phyloP scores from a whole-genome alignment of 2,329 filamentous ascomycete species.

The Ceratocystis harringtonii region DNA sequence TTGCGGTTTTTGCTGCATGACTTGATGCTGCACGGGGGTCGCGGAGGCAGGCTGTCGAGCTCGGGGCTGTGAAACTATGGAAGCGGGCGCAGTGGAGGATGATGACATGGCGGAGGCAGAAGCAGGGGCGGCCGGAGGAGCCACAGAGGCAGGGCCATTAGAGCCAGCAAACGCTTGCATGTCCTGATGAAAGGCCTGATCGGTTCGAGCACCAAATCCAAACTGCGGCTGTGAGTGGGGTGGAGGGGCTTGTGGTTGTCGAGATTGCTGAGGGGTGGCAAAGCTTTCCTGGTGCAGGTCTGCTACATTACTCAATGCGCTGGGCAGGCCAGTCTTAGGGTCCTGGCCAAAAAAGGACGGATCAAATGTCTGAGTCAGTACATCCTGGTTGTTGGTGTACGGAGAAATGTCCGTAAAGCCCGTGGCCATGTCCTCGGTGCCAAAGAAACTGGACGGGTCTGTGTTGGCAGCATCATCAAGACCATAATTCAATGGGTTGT shows the following conservation, averaged over 20 bases:
- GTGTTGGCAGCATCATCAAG: neutral
- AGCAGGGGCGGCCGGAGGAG: neutral
- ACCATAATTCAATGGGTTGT: neutral
- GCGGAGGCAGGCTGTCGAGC: neutral
- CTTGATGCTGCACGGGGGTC: slow-evolving; percentile 10
- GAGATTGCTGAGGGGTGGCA: neutral
- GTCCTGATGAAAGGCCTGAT: neutral
- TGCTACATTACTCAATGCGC: slow-evolving; percentile 9
- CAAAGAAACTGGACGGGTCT: neutral
- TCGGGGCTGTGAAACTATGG: neutral
- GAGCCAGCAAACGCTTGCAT: slow-evolving; percentile 7
- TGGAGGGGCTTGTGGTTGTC: no score
- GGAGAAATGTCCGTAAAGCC: neutral
- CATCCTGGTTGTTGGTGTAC: neutral
- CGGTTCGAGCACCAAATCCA: neutral
- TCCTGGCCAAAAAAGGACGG: slow-evolving; percentile 10
- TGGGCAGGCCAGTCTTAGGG: slow-evolving; percentile 5
- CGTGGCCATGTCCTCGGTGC: neutral
- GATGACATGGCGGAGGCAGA: neutral
- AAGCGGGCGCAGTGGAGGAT: neutral
- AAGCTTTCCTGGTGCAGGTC: slow-evolving; percentile 10
- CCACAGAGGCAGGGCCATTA: neutral
- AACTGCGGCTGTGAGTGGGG: neutral
- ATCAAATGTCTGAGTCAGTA: slow-evolving; percentile 8
- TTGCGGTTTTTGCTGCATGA: slow-evolving; percentile 3